Evolutionary conservation across 1,284 basidiomycete genomes (phyloP).

Genomic region (Fomitopsis schrenkii): DNA sequence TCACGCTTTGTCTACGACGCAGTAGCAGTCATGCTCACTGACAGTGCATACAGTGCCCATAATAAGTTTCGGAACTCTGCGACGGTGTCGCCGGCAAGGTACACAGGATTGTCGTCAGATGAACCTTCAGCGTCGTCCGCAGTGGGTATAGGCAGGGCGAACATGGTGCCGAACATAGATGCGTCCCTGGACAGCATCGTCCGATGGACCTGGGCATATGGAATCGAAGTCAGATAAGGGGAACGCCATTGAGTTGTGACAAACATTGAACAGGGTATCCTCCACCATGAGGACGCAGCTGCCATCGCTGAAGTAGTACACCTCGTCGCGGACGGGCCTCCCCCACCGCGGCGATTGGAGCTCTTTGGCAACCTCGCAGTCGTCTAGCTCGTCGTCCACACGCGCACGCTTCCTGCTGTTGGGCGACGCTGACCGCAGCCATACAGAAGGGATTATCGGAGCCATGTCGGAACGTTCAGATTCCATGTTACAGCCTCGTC

Average conservation of each 20-base stretch:
- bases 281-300: slow-evolving; percentile 31
- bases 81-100: slow-evolving; percentile 54
- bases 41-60: slow-evolving; percentile 39
- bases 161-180: slow-evolving; percentile 60
- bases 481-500: not conserved
- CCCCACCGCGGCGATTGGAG: not conserved
- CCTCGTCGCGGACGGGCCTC: slow-evolving; percentile 19
- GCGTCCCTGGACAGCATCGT: slow-evolving; percentile 57
- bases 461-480: not conserved
- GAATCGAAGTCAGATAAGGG: not conserved
- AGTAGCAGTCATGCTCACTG: not conserved
- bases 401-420: slow-evolving; percentile 6
- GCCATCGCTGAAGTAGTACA: slow-evolving; percentile 32
- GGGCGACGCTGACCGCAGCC: not conserved
- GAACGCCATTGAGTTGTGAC: slow-evolving; percentile 4
- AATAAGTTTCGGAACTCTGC: slow-evolving; percentile 62
- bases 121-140: slow-evolving; percentile 43
- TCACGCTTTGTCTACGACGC: not conserved
- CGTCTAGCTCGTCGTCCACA: slow-evolving; percentile 1
- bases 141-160: slow-evolving; percentile 47
- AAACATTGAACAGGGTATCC: slow-evolving; percentile 33
- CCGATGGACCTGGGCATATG: slow-evolving; percentile 51
- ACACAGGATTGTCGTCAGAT: slow-evolving; percentile 60
- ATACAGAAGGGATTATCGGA: not conserved
- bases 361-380: slow-evolving; percentile 4